Evolutionary conservation across 2,329 filamentous ascomycete species (phyloP).

Genomic region (Stylonectria norvegica): DNA sequence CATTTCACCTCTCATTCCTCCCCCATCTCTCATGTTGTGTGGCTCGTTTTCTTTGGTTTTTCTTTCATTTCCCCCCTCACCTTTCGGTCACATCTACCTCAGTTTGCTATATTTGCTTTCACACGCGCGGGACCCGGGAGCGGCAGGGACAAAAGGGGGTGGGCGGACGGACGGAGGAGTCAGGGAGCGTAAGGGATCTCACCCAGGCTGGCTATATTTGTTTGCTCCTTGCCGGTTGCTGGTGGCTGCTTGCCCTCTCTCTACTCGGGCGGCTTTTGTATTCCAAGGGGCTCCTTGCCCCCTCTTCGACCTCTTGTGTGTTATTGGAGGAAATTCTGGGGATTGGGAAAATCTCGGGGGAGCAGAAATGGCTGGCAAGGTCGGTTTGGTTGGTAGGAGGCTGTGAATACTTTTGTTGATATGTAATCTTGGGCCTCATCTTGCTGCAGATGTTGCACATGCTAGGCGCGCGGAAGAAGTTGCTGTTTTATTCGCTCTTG

Average conservation of each 20-base stretch:
- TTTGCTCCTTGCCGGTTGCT: constrained; percentile 19
- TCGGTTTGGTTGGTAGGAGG: neutral
- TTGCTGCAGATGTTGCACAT: neutral
- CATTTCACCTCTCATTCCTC: constrained; percentile 13
- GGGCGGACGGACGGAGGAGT: constrained; percentile 23
- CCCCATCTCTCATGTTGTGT: constrained; percentile 9
- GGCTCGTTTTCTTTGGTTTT: constrained; percentile 15
- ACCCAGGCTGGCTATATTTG: constrained; percentile 20
- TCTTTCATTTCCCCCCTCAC: constrained; percentile 18
- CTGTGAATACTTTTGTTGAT: too few relatives aligned
- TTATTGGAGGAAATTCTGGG: neutral
- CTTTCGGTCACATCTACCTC: too few relatives aligned
- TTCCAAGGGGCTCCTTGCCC: neutral
- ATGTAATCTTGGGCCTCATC: neutral
- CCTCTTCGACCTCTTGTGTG: neutral
- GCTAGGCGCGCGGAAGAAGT: neutral
- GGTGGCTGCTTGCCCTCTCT: constrained; percentile 7
- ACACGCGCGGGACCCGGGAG: constrained; percentile 26
- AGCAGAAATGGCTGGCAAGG: neutral
- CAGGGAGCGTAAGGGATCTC: constrained; percentile 27
- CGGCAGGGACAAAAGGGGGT: constrained; percentile 20
- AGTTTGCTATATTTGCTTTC: constrained; percentile 12
- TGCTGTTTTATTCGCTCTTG: neutral
- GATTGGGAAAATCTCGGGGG: neutral
- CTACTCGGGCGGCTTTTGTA: constrained; percentile 1